These are phyloP conservation scores for Puccinia horiana DNA, from an alignment of 1,284 basidiomycete species.

Conservation along the genomic window DNA sequence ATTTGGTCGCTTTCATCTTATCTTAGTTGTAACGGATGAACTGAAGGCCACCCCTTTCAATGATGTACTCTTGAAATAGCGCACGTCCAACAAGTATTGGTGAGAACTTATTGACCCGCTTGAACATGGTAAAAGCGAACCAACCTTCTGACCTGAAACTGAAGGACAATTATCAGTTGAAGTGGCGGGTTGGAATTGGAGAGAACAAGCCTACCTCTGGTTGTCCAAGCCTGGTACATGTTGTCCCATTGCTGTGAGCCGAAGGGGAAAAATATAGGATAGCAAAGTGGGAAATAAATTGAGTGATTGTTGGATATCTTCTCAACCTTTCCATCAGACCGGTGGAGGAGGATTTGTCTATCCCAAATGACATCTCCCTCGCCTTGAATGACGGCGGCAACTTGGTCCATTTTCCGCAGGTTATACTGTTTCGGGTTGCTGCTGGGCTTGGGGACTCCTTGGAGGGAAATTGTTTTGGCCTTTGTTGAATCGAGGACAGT, in stretches of 20 bases:
- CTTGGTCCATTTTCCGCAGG: neutral
- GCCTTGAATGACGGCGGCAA: neutral
- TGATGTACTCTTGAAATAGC: neutral
- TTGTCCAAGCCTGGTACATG: neutral
- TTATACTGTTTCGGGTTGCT: neutral
- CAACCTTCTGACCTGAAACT: neutral
- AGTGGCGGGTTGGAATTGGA: no score
- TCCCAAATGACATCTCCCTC: neutral
- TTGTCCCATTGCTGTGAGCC: conserved; percentile 19
- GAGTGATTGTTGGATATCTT: neutral
- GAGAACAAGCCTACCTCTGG: no score
- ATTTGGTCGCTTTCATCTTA: neutral
- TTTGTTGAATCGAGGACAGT: neutral
- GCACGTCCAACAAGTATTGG: neutral
- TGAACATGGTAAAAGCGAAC: neutral
- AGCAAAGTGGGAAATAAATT: neutral
- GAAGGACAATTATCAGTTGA: neutral
- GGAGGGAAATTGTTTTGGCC: neutral
- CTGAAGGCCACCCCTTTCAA: neutral
- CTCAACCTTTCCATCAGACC: neutral
- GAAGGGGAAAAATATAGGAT: conserved; percentile 5
- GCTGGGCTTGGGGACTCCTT: neutral
- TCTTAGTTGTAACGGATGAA: neutral
- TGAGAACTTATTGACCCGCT: neutral
- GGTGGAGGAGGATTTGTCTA: conserved; percentile 5